Percentiles rank a stretch among this genome's conserved stretches.
Evolutionary conservation across 1,139 yeast species (phyloP).

Genomic region (Nakaseomyces sp.): DNA sequence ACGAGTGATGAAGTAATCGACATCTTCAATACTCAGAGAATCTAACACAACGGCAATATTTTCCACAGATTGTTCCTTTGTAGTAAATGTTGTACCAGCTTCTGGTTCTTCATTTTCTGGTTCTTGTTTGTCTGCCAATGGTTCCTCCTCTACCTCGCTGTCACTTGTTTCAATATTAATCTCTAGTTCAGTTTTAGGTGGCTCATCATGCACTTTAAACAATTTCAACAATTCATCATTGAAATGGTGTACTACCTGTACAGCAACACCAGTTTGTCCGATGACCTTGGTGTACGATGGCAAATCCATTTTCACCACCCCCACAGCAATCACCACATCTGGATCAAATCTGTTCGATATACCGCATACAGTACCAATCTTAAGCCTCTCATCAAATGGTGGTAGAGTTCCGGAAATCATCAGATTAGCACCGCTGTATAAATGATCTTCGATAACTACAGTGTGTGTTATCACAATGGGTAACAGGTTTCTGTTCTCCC

Average conservation of each 20-base stretch:
- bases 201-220: constrained; percentile 39
- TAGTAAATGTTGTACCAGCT: constrained; percentile 6
- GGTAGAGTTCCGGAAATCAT: constrained; percentile 88
- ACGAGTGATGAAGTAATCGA: constrained; percentile 68
- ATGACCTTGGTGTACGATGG: constrained; percentile 37
- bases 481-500: constrained; percentile 58
- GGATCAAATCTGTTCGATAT: constrained; percentile 57
- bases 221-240: constrained; percentile 46
- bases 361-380: constrained; percentile 56
- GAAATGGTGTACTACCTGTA: constrained; percentile 45
- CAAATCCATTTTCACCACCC: constrained; percentile 51
- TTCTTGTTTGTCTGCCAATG: constrained; percentile 6
- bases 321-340: constrained; percentile 64
- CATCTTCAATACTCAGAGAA: constrained; percentile 50
- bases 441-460: constrained; percentile 48
- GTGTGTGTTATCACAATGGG: constrained; percentile 67
- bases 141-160: constrained; percentile 3
- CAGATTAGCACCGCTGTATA: constrained; percentile 73
- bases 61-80: constrained; percentile 8
- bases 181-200: constrained; percentile 28
- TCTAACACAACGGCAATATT: constrained; percentile 31
- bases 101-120: constrained; percentile 14
- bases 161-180: constrained; percentile 6
- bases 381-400: constrained; percentile 49
- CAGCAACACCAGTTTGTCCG: constrained; percentile 62